phyloP scores from a whole-genome alignment of 768 basidiomycete species.

The Russula dissimulans region DNA sequence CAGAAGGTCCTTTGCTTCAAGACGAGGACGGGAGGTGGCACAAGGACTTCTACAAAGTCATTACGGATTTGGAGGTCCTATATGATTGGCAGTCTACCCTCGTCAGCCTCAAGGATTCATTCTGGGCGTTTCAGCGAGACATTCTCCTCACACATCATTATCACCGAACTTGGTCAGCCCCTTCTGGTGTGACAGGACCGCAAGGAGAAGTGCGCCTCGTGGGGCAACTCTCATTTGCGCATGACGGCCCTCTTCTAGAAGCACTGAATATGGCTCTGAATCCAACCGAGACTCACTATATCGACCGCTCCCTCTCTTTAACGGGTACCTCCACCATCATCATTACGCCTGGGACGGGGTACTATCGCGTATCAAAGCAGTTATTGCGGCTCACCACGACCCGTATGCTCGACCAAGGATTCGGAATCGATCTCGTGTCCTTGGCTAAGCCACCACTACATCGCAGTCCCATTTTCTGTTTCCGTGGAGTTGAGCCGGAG shows the following conservation, averaged over 20 bases:
- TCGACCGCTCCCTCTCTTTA: slow-evolving; percentile 86
- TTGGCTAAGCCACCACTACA: slow-evolving; percentile 89
- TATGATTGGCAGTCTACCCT: slow-evolving; percentile 84
- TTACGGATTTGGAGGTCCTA: slow-evolving; percentile 84
- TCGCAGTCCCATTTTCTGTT: slow-evolving; percentile 89
- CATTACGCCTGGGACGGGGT: slow-evolving; percentile 89
- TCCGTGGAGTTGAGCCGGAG: slow-evolving; percentile 56
- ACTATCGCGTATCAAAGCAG: slow-evolving; percentile 86
- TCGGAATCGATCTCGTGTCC: slow-evolving; percentile 79
- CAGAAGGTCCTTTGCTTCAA: slow-evolving; percentile 68
- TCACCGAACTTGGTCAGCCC: slow-evolving; percentile 48
- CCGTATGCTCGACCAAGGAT: slow-evolving; percentile 88
- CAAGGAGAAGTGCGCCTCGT: slow-evolving; percentile 56
- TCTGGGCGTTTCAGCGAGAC: slow-evolving; percentile 86
- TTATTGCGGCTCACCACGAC: slow-evolving; percentile 88
- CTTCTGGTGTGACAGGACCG: slow-evolving; percentile 28
- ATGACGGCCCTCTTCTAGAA: slow-evolving; percentile 93
- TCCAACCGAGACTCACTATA: slow-evolving; percentile 88
- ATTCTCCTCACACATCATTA: slow-evolving; percentile 87
- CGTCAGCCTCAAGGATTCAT: slow-evolving; percentile 77
- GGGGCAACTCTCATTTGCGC: slow-evolving; percentile 74
- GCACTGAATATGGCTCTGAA: slow-evolving; percentile 89
- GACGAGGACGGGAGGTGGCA: slow-evolving; percentile 77
- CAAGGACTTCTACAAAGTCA: slow-evolving; percentile 95
- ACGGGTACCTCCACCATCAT: slow-evolving; percentile 80